Evolutionary conservation across 208 protist genomes (phyloP).

Genomic region (Wallacemonas sp.): DNA sequence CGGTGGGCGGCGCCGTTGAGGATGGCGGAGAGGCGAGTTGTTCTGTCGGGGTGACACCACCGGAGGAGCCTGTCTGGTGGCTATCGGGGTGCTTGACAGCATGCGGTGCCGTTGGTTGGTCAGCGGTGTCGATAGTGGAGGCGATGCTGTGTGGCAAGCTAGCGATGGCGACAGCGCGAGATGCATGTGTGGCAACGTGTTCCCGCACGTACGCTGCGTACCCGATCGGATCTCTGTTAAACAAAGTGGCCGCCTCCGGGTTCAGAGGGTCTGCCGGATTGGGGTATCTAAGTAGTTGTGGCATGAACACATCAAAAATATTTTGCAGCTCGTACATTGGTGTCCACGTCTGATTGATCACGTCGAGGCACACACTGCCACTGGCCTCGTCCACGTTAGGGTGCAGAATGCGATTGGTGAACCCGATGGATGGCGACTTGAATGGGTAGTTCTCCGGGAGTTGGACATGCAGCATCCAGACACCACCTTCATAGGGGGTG

Average conservation of each 20-base stretch:
- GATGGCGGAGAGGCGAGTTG: no score
- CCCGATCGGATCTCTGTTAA: constrained; percentile 88
- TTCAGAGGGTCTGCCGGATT: constrained; percentile 98
- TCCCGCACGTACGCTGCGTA: constrained; percentile 69
- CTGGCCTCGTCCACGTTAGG: constrained; percentile 98
- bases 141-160: constrained; percentile 22
- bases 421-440: constrained; percentile 98
- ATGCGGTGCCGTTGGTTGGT: constrained; percentile 3
- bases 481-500: constrained; percentile 96
- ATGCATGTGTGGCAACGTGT: constrained; percentile 70
- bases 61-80: constrained; percentile 15
- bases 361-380: constrained; percentile 98
- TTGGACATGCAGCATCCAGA: constrained; percentile 96
- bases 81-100: constrained; percentile 15
- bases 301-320: constrained; percentile 97
- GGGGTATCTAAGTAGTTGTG: constrained; percentile 97
- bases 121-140: background rate
- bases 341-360: constrained; percentile 99
- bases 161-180: constrained; percentile 48
- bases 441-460: constrained; percentile 97
- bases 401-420: constrained; percentile 97
- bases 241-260: constrained; percentile 92
- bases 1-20: constrained; percentile 9
- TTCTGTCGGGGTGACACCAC: constrained; percentile 22
- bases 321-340: constrained; percentile 97